Evolutionary conservation across 2,329 filamentous ascomycete genomes (phyloP), one percentile per base, ranked within the genome.

Genomic region (Fusarium transvaalense): DNA sequence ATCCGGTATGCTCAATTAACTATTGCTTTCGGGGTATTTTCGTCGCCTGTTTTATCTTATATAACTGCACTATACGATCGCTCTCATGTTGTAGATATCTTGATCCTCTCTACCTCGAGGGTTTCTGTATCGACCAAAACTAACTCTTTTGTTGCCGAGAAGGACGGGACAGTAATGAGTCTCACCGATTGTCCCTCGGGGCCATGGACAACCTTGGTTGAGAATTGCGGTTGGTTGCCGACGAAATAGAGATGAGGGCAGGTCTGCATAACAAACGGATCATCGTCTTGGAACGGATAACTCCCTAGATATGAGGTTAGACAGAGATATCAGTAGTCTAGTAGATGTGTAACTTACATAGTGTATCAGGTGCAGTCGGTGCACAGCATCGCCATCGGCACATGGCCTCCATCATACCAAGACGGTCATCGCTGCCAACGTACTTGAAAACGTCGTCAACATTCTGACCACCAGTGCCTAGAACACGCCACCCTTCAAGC

Each of bases 381-480:
- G 96, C 96, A 69, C 89, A 89, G 76, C 93, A 92, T 65, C 96
- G 87, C 96, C 96, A 99, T 61, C 94, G 86, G 70, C 97, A 89
- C 88, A 97, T 96, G 59, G 91, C 90, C 79, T 98, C 96, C 92
- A 98, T 96, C 86, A 97, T 92, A 46, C 91, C 90, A 27, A 98
- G 76, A 21, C 94, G 83, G 71, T 94, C 89, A 41, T 93, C 88
- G 35, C 88, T 90, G 59, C 91, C 89, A 27, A 98, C 86, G 76
- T 99, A 99, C 78, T 95, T 96, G 78, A 94, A 92, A 5, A 98
- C 88, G 78, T 99, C 97, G 73, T 97, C 92, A 5, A 99, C 87
- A 54, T 97, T 97, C 81, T 99, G 96, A 0, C 96, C 96, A 35
- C 92, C 92, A 0, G 92, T 96, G 13, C 92, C 94, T 43, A 97